Evolutionary conservation across 768 basidiomycete species (phyloP).

Genomic region (Boletus patriciae): DNA sequence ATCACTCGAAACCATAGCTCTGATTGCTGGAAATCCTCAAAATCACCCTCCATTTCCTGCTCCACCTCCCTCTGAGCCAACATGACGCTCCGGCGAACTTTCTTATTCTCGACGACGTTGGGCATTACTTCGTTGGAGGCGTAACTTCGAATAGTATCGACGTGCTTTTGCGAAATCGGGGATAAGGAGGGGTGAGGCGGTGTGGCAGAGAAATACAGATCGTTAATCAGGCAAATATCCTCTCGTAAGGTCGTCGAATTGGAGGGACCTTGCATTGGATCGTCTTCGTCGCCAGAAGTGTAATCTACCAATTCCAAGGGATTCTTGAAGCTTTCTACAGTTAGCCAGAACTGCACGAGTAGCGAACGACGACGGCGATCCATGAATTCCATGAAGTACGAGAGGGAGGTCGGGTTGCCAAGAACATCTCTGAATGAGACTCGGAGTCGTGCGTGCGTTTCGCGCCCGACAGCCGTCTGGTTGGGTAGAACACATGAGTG

Average conservation of each 20-base stretch:
- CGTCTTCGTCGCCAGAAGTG: slow-evolving; percentile 58
- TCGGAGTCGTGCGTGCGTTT: slow-evolving; percentile 45
- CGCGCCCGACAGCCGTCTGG: slow-evolving; percentile 44
- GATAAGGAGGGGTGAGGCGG: slow-evolving; percentile 58
- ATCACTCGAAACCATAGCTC: slow-evolving; percentile 93
- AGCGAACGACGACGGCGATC: slow-evolving; percentile 82
- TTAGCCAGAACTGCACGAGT: slow-evolving; percentile 96
- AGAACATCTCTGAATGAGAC: slow-evolving; percentile 77
- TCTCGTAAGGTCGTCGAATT: slow-evolving; percentile 68
- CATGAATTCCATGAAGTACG: slow-evolving; percentile 99
- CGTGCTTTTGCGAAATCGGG: slow-evolving; percentile 67
- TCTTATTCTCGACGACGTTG: slow-evolving; percentile 43
- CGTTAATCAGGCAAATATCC: slow-evolving; percentile 87
- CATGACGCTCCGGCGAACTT: slow-evolving; percentile 77
- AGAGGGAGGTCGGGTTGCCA: slow-evolving; percentile 83
- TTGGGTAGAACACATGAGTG: slow-evolving; percentile 2
- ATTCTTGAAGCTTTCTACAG: slow-evolving; percentile 97
- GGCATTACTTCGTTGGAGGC: slow-evolving; percentile 49
- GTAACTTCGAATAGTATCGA: slow-evolving; percentile 68
- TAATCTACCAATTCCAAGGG: slow-evolving; percentile 82
- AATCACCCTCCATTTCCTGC: slow-evolving; percentile 88
- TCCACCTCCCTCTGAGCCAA: slow-evolving; percentile 84
- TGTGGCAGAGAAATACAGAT: slow-evolving; percentile 75
- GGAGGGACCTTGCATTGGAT: slow-evolving; percentile 56
- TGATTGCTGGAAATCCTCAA: slow-evolving; percentile 82